A percentile compares a stretch with the other conserved stretches of the same genome.
Evolutionary conservation across 495 filamentous ascomycete species (phyloP).

Genomic region (Aspergillus indologenus): DNA sequence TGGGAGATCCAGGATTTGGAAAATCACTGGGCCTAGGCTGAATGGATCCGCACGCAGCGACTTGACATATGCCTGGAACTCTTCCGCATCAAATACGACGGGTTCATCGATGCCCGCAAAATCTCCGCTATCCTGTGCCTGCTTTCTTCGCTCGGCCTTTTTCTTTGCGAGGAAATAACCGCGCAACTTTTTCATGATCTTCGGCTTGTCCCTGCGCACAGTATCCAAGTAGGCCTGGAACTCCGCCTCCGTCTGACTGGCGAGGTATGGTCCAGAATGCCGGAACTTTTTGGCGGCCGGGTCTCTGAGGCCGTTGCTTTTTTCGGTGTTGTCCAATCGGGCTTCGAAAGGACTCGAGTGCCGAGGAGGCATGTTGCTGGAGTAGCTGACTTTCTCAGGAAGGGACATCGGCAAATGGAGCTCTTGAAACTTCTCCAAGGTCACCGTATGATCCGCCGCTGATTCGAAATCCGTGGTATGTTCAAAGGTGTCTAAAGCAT

Average conservation of each 20-base stretch:
- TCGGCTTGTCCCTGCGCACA: conserved; percentile 56
- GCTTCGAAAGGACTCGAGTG: conserved; percentile 52
- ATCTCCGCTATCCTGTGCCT: conserved; percentile 49
- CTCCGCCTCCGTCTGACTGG: conserved; percentile 66
- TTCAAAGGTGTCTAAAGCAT: conserved; percentile 78
- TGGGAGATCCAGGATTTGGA: conserved; percentile 50
- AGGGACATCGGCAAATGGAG: conserved; percentile 63
- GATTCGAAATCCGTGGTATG: conserved; percentile 89
- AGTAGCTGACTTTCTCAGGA: conserved; percentile 31
- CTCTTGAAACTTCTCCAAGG: conserved; percentile 84
- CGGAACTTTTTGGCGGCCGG: conserved; percentile 37
- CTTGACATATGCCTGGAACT: conserved; percentile 60
- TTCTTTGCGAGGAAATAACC: conserved; percentile 40
- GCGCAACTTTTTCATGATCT: conserved; percentile 62
- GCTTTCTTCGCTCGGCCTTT: conserved; percentile 36
- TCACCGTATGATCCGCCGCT: conserved; percentile 76
- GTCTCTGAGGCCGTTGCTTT: conserved; percentile 28
- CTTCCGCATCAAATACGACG: conserved; percentile 54
- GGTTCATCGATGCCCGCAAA: conserved; percentile 25
- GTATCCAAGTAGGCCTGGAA: conserved; percentile 66
- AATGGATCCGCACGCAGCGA: conserved; percentile 53
- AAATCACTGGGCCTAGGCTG: conserved; percentile 42
- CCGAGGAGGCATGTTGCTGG: conserved; percentile 29
- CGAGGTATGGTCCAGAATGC: conserved; percentile 73
- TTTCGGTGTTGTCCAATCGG: conserved; percentile 46